phyloP scores from a whole-genome alignment of 768 basidiomycete species.

The Mycena vitilis region DNA sequence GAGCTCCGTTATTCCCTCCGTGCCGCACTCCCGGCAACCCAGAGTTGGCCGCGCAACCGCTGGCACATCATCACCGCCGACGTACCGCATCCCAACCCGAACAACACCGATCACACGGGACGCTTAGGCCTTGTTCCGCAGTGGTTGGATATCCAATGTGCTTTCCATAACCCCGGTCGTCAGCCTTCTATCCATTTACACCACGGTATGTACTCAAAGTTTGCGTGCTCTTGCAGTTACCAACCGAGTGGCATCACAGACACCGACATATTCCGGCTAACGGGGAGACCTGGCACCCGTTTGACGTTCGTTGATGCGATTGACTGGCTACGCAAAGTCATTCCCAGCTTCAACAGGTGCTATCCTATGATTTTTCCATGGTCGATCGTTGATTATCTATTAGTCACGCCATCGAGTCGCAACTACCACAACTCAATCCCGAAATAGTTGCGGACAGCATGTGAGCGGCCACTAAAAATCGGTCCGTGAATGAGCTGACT shows the following conservation, averaged over 20 bases:
- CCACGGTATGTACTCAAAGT: background rate
- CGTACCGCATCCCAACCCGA: constrained; percentile 28
- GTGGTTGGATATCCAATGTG: constrained; percentile 47
- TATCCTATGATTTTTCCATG: background rate
- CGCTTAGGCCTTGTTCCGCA: constrained; percentile 53
- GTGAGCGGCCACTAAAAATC: constrained; percentile 5
- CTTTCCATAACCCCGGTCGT: constrained; percentile 29
- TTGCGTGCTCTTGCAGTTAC: background rate
- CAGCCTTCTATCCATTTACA: constrained; percentile 5
- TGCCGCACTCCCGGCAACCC: constrained; percentile 45
- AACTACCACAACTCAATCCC: constrained; percentile 44
- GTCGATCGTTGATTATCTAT: background rate
- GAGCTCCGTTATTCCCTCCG: constrained; percentile 51
- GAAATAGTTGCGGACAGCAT: constrained; percentile 46
- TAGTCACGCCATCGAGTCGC: constrained; percentile 50
- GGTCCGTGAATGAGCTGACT: background rate
- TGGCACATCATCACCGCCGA: constrained; percentile 51
- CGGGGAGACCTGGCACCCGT: constrained; percentile 18
- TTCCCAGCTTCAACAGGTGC: constrained; percentile 49
- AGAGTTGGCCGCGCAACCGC: constrained; percentile 37
- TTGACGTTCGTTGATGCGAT: constrained; percentile 5
- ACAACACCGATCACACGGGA: constrained; percentile 12
- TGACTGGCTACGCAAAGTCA: constrained; percentile 30
- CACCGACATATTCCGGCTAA: constrained; percentile 16
- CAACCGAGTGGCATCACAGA: background rate